Evolutionary conservation across 768 basidiomycete species (phyloP), one percentile per base, ranked within the genome.

Genomic region (Mycena amicta): DNA sequence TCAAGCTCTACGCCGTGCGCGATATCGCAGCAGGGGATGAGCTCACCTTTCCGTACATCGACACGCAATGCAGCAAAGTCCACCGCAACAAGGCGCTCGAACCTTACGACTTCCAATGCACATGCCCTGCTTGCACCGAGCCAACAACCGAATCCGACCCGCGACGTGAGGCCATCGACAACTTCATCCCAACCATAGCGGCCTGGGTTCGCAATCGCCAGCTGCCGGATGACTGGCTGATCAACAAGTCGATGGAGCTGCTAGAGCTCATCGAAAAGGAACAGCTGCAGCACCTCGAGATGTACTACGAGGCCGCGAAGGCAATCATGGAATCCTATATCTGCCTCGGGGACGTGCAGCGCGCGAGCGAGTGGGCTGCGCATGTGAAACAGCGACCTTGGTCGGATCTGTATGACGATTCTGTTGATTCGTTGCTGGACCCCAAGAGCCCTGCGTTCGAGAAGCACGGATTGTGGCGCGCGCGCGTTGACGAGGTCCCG

Each of bases 11-110:
- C 29, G 71, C 74, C 0, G 54, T 63, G 23, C 63, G 70, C 12
- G 55, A 66, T 25, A 75, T 75, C 47, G 60, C 62, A 23, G 60
- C 58, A 8, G 71, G 69, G 12, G 74, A 77, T 56, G 69, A 76
- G 55, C 63, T 77, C 12, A 68, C 71, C 28, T 59, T 64, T 52
- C 55, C 66, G 12, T 77, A 74, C 64, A 64, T 61, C 49, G 37
- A 60, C 2, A 39, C 28, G 51, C 8, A 18, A 67, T 20, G 51
- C 46, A 16, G 60, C 70, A 27, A 53, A 37, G 33, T 8, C 33
- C 33, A 62, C 37, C 71, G 76, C 20, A 64, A 71, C 50, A 58
- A 47, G 11, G 59, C 53, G 2, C 68, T 75, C 16, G 55, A 54
- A 16, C 64, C 65, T 0, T 75, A 75, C 61, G 67, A 63, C 1